Evolutionary conservation across 495 filamentous ascomycete species (phyloP), one percentile per base, ranked within the genome.

Genomic region (Penicillium antarcticum): DNA sequence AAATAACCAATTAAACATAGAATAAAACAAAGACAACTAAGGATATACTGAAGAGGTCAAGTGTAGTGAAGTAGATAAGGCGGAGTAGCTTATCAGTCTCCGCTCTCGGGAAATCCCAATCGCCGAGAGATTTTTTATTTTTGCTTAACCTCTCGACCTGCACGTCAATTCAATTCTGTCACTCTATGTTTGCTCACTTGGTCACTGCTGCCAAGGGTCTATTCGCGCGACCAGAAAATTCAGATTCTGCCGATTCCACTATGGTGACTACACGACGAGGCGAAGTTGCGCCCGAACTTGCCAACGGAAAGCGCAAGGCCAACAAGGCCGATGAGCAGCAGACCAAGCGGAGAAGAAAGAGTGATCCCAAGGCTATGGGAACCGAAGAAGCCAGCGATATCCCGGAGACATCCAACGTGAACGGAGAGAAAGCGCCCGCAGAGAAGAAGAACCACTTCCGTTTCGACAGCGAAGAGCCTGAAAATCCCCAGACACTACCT

Each of bases 381-480:
- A 19, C 35, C 18, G 24, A 19, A 41, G 36, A 65, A 29, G 55
- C 61, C 31, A 41, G 48, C 33, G 51, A 56, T 21, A 45, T 41
- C 12, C 31, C 19, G 17, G 35, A 68, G 32, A 48, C 38, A 42
- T 39, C 57, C 39, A 36, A 50, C 10, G 35, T 49, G 19, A 42
- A 54, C 7, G 55, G 39, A 11, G 40, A 62, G 23, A 49, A 53
- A 14, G 50, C 54, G 18, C 34, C 59, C 55, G 60, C 42, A 42
- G 58, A 52, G n/a, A 70, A 51, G 51, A 67, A 62, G 36, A 49
- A 29, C 26, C 74, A 70, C 51, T 58, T 73, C 35, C 68, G 72
- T 45, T 80, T 76, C 33, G 70, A 56, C 23, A 77, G 71, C 51
- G 72, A 79, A 58, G 74, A 79, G 36, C 69, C 76, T 43, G 61